Conservation (phyloP, 2,329 filamentous ascomycete species). For the Beauveria varroae region DNA sequence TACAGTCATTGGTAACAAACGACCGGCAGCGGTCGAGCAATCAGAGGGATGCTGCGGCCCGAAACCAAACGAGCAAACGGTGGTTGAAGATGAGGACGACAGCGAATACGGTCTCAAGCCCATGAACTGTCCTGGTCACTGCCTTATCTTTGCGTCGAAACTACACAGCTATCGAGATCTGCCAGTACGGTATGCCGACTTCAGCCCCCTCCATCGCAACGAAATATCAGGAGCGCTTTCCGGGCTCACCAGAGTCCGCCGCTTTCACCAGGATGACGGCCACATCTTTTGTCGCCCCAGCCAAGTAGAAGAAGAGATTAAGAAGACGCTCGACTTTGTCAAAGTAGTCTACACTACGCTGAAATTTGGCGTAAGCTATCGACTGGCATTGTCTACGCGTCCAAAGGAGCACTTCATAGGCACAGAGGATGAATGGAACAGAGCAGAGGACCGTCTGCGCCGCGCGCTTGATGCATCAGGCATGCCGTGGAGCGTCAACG, state of each 20-base stretch:
- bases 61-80: conserved; percentile 11
- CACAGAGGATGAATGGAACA: conserved; percentile 53
- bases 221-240: conserved; percentile 75
- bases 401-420: conserved; percentile 74
- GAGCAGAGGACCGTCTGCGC: conserved; percentile 33
- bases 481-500: conserved; percentile 64
- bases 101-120: conserved; percentile 80
- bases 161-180: conserved; percentile 71
- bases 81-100: conserved; percentile 46
- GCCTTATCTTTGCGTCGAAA: conserved; percentile 70
- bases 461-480: conserved; percentile 56
- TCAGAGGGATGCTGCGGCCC: conserved; percentile 3
- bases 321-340: conserved; percentile 66
- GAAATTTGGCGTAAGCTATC: conserved; percentile 59
- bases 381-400: conserved; percentile 70
- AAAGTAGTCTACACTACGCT: conserved; percentile 64
- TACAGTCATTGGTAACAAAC: conserved; percentile 55
- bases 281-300: conserved; percentile 81
- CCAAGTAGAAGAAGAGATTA: conserved; percentile 70
- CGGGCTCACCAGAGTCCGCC: conserved; percentile 73
- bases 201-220: conserved; percentile 79
- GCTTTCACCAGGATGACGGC: conserved; percentile 86
- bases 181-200: conserved; percentile 79
- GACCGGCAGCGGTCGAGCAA: background rate
- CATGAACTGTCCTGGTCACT: conserved; percentile 91